Base-by-base conservation (phyloP, 306 rosid species). In the Lagenaria siceraria region DNA sequence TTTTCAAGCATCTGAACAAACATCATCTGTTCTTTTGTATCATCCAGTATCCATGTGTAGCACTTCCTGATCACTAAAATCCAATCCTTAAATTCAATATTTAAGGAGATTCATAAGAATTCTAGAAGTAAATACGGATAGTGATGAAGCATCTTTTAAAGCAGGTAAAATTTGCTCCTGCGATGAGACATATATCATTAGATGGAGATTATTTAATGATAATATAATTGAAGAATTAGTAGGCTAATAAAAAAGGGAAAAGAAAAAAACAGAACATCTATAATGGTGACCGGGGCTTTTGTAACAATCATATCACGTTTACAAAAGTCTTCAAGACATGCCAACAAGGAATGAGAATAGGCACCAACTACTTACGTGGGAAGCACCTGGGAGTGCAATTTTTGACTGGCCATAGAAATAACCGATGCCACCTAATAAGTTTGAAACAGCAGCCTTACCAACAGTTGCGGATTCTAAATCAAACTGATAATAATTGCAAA, bases 371-470 rank as follows among this genome's bases (percentile, higher is more conserved):
- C 68, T 87, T 85, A 92, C 99, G 77, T 86, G 74, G 70, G 79
- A 70, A 64, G 80, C 78, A 85, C 79, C 81, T 15, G 90, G 78
- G 25, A 86, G 78, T 5, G 91, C 86, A 81, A 92, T 95, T 87
- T 83, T 90, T 78, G 97, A 95, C 87, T 82, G 97, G 78, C 99
- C 99, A 83, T 87, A 95, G 88, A 89, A 95, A 86, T 92, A 95
- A 82, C 99, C 96, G 3, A 95, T 88, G 80, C 99, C 99, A 82
- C 97, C 99, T 80, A 95, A 81, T 78, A 95, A 81, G 84, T 89
- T 95, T 77, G 92, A 97, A 22, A 95, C 72, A 55, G 99, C 97
- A 78, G 93, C 92, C 91, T 92, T 92, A 71, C 93, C 97, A 82
- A 87, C 96, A 74, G 82, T 69, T 55, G 88, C 46, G 42, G 92